Evolutionary conservation across 805 yeast species (phyloP).

Genomic region (Metschnikowia hibisci): DNA sequence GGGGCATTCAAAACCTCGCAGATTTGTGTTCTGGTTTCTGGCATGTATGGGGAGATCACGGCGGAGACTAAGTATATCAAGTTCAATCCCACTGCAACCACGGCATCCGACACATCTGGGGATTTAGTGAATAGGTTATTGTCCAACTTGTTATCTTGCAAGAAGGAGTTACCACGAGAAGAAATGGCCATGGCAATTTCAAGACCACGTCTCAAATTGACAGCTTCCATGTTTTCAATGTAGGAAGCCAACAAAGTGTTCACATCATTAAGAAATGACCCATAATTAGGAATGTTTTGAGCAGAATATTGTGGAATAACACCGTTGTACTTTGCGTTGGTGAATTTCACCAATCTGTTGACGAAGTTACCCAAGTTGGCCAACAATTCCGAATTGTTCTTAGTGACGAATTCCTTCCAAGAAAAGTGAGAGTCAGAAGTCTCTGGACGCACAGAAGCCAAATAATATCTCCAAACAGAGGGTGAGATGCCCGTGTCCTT

Average conservation of each 20-base stretch:
- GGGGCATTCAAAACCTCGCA: slow-evolving; percentile 82
- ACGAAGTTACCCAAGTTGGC: slow-evolving; percentile 97
- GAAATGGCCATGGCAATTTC: slow-evolving; percentile 89
- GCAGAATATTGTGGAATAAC: slow-evolving; percentile 70
- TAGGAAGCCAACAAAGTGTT: slow-evolving; percentile 59
- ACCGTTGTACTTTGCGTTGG: slow-evolving; percentile 85
- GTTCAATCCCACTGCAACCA: slow-evolving; percentile 87
- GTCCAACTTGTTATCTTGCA: slow-evolving; percentile 94
- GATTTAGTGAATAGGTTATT: slow-evolving; percentile 71
- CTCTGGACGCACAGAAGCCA: slow-evolving; percentile 92
- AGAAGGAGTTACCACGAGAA: slow-evolving; percentile 89
- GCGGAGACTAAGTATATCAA: slow-evolving; percentile 83
- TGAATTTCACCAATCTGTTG: slow-evolving; percentile 88
- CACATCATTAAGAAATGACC: slow-evolving; percentile 50
- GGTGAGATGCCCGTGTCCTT: slow-evolving; percentile 87
- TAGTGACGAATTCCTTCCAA: slow-evolving; percentile 92
- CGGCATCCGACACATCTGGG: slow-evolving; percentile 85
- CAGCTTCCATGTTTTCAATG: slow-evolving; percentile 69
- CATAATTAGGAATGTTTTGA: slow-evolving; percentile 44
- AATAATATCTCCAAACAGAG: slow-evolving; percentile 96
- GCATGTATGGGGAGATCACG: slow-evolving; percentile 83
- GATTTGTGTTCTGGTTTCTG: slow-evolving; percentile 70
- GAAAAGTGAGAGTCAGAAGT: slow-evolving; percentile 94
- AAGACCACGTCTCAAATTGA: slow-evolving; percentile 81
- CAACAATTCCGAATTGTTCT: slow-evolving; percentile 88